Percentiles rank a stretch among this genome's conserved stretches.
These are phyloP conservation scores for Helianthus tuberosus DNA, from an alignment of 129 eudicot genomes.

Conservation along the genomic window DNA sequence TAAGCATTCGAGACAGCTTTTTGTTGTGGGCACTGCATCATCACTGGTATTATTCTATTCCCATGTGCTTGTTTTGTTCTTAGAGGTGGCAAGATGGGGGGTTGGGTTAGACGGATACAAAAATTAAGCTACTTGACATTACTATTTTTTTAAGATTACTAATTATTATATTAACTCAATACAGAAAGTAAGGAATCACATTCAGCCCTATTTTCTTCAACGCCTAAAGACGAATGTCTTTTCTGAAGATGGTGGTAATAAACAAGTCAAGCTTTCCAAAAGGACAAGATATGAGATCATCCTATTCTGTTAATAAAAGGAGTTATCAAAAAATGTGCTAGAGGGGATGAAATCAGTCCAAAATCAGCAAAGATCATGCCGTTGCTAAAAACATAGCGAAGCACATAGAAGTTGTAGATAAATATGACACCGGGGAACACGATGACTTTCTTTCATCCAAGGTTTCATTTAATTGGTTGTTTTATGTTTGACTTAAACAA, in stretches of 20 bases:
- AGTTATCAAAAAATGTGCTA: constrained; percentile 88
- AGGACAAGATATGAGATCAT: constrained; percentile 96
- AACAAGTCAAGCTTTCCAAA: constrained; percentile 62
- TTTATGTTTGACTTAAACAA: no score
- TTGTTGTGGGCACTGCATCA: no score
- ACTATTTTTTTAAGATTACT: constrained; percentile 4
- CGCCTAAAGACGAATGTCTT: constrained; percentile 84
- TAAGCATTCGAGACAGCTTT: no score
- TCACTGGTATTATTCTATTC: no score
- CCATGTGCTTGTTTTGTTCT: no score
- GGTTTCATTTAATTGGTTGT: no score
- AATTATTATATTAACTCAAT: constrained; percentile 1
- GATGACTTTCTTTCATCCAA: constrained; percentile 74
- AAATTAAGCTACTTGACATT: constrained; percentile 8
- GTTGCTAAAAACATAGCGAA: constrained; percentile 84
- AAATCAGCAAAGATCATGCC: constrained; percentile 57
- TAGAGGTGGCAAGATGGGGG: no score
- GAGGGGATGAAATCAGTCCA: constrained; percentile 84
- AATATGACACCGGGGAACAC: constrained; percentile 55
- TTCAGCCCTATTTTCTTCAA: constrained; percentile 85
- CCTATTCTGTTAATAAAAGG: constrained; percentile 88
- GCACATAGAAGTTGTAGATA: constrained; percentile 76
- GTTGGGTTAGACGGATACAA: no score
- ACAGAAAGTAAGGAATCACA: constrained; percentile 80
- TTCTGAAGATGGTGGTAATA: constrained; percentile 44